phyloP scores from a whole-genome alignment of 306 rosid genomes.

The Castanea crenata region DNA sequence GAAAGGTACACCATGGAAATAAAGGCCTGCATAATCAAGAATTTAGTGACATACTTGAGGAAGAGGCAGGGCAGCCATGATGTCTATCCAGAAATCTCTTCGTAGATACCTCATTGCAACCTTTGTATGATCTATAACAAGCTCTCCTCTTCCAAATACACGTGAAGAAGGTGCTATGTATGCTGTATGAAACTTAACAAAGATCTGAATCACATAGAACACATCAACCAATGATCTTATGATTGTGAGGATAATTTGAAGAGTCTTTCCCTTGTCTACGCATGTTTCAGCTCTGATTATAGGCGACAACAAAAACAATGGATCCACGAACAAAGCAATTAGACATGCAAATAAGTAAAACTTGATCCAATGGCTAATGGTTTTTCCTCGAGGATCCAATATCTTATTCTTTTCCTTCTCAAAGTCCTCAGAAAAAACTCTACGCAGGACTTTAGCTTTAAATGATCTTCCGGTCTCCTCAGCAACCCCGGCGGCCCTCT shows the following conservation, averaged over 20 bases:
- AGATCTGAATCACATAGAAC: constrained; percentile 47
- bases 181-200: constrained; percentile 46
- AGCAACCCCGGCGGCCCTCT: neutral
- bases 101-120: constrained; percentile 46
- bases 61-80: constrained; percentile 53
- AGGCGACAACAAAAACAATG: constrained; percentile 50
- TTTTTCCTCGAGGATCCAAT: constrained; percentile 52
- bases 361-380: constrained; percentile 46
- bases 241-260: constrained; percentile 37
- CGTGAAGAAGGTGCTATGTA: constrained; percentile 58
- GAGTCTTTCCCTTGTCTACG: constrained; percentile 38
- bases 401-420: constrained; percentile 39
- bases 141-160: constrained; percentile 63
- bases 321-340: constrained; percentile 53
- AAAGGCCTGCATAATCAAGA: neutral
- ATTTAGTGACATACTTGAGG: constrained; percentile 34
- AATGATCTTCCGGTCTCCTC: constrained; percentile 34
- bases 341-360: constrained; percentile 45
- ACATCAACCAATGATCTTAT: constrained; percentile 43
- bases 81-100: constrained; percentile 49
- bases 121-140: constrained; percentile 44
- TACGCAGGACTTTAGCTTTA: constrained; percentile 40
- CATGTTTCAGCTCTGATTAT: constrained; percentile 34
- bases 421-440: constrained; percentile 58
- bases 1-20: neutral